phyloP scores from a whole-genome alignment of 2,329 filamentous ascomycete genomes.

The Cercospora sesami region DNA sequence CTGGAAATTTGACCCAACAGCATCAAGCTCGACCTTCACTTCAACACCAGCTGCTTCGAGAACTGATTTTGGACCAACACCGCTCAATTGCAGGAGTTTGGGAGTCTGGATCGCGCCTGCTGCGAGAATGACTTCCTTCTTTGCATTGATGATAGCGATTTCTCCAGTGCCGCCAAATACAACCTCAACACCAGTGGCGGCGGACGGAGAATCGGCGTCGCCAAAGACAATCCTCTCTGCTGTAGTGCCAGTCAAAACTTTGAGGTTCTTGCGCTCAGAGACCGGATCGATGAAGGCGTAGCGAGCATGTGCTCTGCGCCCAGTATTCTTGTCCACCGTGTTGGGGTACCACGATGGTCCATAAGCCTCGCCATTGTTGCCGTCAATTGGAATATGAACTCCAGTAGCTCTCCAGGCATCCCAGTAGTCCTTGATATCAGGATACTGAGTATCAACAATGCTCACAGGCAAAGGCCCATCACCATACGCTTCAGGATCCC shows the following conservation, averaged over 20 bases:
- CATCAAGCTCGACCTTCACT: constrained; percentile 32
- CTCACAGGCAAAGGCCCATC: constrained; percentile 3
- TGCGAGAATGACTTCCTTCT: constrained; percentile 57
- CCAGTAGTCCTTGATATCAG: background rate
- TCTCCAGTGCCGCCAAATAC: constrained; percentile 38
- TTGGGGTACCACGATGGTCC: constrained; percentile 4
- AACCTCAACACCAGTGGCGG: constrained; percentile 46
- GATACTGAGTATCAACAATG: background rate
- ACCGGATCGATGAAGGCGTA: constrained; percentile 37
- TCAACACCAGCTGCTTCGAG: constrained; percentile 19
- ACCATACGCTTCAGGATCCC: constrained; percentile 17
- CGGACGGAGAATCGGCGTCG: constrained; percentile 20
- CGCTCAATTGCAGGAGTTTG: constrained; percentile 61
- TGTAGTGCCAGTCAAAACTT: constrained; percentile 18
- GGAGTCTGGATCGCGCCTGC: constrained; percentile 60
- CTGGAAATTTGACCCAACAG: constrained; percentile 32
- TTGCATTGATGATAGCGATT: constrained; percentile 36
- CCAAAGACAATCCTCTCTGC: constrained; percentile 3
- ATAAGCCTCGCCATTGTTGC: constrained; percentile 6
- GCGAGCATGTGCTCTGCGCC: constrained; percentile 1
- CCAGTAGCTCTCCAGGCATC: background rate
- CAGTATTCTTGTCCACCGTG: constrained; percentile 1
- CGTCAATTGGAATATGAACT: background rate
- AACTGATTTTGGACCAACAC: constrained; percentile 49
- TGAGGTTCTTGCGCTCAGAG: constrained; percentile 35